Evolutionary conservation across 805 yeast genomes (phyloP).

Genomic region (Pichia pseudocactophila): DNA sequence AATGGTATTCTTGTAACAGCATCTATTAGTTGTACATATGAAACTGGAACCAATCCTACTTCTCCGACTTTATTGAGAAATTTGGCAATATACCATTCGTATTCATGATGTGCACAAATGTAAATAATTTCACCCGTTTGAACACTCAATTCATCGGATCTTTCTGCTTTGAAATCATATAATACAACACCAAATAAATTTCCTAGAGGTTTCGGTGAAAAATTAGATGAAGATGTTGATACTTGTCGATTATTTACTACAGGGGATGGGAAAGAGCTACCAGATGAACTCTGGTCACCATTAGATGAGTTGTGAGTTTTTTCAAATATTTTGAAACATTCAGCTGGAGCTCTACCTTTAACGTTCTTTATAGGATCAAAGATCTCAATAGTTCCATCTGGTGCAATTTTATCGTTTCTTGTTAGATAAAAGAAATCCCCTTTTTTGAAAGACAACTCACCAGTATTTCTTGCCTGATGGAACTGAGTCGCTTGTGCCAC

Average conservation of each 20-base stretch:
- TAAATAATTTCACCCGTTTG: constrained; percentile 81
- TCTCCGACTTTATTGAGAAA: constrained; percentile 94
- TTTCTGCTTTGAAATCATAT: constrained; percentile 78
- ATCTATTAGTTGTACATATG: constrained; percentile 81
- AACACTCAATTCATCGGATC: constrained; percentile 78
- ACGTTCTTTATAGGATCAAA: constrained; percentile 72
- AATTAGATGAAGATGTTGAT: not conserved
- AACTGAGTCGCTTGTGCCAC: constrained; percentile 77
- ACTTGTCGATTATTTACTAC: constrained; percentile 15
- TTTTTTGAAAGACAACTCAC: constrained; percentile 65
- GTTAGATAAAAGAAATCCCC: constrained; percentile 88
- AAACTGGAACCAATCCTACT: constrained; percentile 91
- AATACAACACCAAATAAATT: constrained; percentile 73
- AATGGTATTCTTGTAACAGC: constrained; percentile 55
- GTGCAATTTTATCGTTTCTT: constrained; percentile 36
- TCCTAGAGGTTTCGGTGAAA: constrained; percentile 16
- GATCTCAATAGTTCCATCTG: constrained; percentile 58
- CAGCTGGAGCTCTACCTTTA: constrained; percentile 80
- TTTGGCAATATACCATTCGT: constrained; percentile 97
- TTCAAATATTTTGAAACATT: constrained; percentile 72
- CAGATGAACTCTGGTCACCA: not conserved
- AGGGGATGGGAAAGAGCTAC: not conserved
- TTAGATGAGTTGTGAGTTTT: constrained; percentile 32
- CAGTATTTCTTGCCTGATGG: constrained; percentile 70
- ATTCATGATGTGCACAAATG: constrained; percentile 92